Evolutionary conservation across 2,329 filamentous ascomycete species (phyloP).

Genomic region (Sphaerostilbella broomeana): DNA sequence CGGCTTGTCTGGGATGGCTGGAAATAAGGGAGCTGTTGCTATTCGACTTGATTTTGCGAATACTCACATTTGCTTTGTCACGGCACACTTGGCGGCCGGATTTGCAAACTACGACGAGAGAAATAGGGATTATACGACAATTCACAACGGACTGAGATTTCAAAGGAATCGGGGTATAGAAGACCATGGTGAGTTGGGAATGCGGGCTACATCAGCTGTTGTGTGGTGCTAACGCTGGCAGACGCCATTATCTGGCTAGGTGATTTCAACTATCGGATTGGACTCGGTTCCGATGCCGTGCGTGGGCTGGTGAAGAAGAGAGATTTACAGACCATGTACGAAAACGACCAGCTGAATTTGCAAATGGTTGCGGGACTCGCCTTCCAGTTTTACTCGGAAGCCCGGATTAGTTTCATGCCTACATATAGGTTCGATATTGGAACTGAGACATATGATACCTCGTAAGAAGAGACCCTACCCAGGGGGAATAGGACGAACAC

Average conservation of each 20-base stretch:
- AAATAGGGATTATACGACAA: slow-evolving; percentile 87
- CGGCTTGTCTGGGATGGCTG: slow-evolving; percentile 93
- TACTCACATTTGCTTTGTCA: slow-evolving; percentile 90
- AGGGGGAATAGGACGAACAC: no score
- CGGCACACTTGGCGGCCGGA: slow-evolving; percentile 89
- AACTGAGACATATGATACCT: slow-evolving; percentile 84
- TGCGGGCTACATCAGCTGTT: background rate
- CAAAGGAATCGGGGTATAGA: slow-evolving; percentile 87
- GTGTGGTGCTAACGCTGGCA: slow-evolving; percentile 18
- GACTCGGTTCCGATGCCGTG: slow-evolving; percentile 70
- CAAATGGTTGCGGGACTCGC: slow-evolving; percentile 91
- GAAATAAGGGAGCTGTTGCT: slow-evolving; percentile 95
- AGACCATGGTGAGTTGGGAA: slow-evolving; percentile 61
- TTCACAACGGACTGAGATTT: slow-evolving; percentile 79
- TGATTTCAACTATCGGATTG: slow-evolving; percentile 97
- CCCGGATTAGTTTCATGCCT: slow-evolving; percentile 77
- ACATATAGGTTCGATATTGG: slow-evolving; percentile 96
- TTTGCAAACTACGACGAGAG: slow-evolving; percentile 96
- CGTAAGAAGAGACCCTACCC: slow-evolving; percentile 44
- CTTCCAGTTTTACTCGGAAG: slow-evolving; percentile 89
- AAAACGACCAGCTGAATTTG: slow-evolving; percentile 91
- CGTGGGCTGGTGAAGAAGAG: slow-evolving; percentile 64
- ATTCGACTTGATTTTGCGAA: slow-evolving; percentile 93
- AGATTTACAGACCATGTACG: slow-evolving; percentile 74
- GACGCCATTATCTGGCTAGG: slow-evolving; percentile 87